These are phyloP conservation scores for Colletotrichum eremochloae DNA, from an alignment of 2,329 filamentous ascomycete genomes.

Conservation along the genomic window DNA sequence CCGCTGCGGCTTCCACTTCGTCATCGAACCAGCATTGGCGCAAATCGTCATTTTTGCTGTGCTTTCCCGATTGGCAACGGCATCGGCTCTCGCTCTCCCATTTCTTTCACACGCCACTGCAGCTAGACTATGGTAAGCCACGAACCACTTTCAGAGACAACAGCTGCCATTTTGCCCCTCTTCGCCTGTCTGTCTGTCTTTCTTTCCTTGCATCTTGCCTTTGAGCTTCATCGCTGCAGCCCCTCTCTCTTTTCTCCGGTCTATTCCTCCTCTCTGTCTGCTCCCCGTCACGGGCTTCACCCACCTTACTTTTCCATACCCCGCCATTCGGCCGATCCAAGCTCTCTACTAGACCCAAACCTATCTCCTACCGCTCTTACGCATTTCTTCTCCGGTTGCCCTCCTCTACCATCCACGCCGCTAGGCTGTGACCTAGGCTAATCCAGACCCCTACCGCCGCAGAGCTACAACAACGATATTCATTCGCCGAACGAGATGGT, in stretches of 20 bases:
- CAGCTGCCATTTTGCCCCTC: constrained; percentile 21
- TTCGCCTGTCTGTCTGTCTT: background rate
- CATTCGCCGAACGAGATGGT: constrained; percentile 70
- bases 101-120: constrained; percentile 32
- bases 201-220: constrained; percentile 7
- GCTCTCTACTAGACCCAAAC: constrained; percentile 8
- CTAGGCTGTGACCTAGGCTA: constrained; percentile 13
- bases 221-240: constrained; percentile 18
- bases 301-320: constrained; percentile 19
- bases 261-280: constrained; percentile 6
- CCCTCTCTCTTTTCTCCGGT: background rate
- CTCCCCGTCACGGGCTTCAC: background rate
- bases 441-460: constrained; percentile 14
- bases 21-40: constrained; percentile 40
- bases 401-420: background rate
- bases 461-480: constrained; percentile 65
- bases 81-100: constrained; percentile 18
- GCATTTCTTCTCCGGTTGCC: constrained; percentile 6
- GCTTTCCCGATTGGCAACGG: constrained; percentile 31
- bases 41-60: constrained; percentile 33
- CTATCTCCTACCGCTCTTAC: background rate
- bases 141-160: constrained; percentile 6
- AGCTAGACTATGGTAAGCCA: constrained; percentile 38
- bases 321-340: constrained; percentile 35
- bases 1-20: constrained; percentile 35